Base-by-base conservation (phyloP, 306 rosid species). In the Inga laurina region DNA sequence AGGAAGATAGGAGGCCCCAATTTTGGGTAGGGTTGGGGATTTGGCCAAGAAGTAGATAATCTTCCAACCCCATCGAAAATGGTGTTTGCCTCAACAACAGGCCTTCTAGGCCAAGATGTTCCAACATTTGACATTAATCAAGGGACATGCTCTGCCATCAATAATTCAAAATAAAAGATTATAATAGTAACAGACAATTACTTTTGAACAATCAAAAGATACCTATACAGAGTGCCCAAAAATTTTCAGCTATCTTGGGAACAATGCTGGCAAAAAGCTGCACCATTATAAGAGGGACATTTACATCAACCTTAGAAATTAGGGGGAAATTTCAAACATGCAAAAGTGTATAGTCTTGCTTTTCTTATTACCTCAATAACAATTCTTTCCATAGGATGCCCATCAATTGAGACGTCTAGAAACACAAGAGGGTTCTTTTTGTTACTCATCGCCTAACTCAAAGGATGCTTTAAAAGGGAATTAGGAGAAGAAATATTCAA, bases 171-270 rank as follows among this genome's bases (percentile, higher is more conserved):
- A 62, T 4, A 72, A 43, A 74, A 61, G 7, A 35, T 8, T 68
- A 45, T 11, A 39, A 65, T 18, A 19, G 8, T 37, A 49, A 74
- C 37, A 48, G 57, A 73, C 34, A 0, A 35, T 22, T 22, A 75
- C 24, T 19, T 19, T 72, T 61, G 65, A 54, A 82, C 45, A 78
- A 75, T 72, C 57, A 61, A 61, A 56, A 70, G 46, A 51, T 91
- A 97, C 98, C 99, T 74, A 97, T 92, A 83, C 99, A 97, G 30
- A 97, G 98, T 10, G 97, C 95, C 83, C 93, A 93, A 10, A 97
- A 97, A 76, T 97, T 97, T 79, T 97, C 97, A 0, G 97, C 91
- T 15, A 98, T 94, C 92, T 78, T 92, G 0, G 99, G 99, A 83
- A 86, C 99, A 76, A 90, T 76, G 84, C 84, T 84, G 57, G 91